A percentile compares a stretch with the other conserved stretches of the same genome.
Conservation (phyloP, 164 flowering plant genomes). For the Cinnamomum chago region DNA sequence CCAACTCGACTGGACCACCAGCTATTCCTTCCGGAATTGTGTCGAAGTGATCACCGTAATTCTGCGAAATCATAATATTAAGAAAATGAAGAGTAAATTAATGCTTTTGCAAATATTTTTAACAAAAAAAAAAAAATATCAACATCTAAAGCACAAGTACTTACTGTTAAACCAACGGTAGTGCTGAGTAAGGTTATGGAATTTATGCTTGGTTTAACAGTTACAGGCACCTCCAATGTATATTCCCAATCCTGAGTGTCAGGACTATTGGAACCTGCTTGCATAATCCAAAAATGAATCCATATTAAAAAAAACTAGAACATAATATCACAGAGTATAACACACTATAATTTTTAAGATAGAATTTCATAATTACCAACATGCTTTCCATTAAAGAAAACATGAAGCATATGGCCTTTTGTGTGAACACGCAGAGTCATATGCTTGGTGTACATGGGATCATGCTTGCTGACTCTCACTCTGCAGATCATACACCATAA, state of each 20-base stretch:
- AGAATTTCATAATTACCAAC: slow-evolving; percentile 29
- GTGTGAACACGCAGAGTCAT: slow-evolving; percentile 46
- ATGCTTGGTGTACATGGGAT: slow-evolving; percentile 27
- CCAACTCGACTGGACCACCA: slow-evolving; percentile 41
- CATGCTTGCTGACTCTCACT: slow-evolving; percentile 26
- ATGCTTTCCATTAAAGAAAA: slow-evolving; percentile 45
- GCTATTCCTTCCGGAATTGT: slow-evolving; percentile 27
- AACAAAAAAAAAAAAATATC: too few species aligned
- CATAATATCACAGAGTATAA: too few species aligned
- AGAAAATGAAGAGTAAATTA: too few species aligned
- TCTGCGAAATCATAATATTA: slow-evolving; percentile 20
- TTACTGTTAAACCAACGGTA: slow-evolving; percentile 50
- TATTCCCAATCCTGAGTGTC: slow-evolving; percentile 20
- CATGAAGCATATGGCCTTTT: slow-evolving; percentile 65
- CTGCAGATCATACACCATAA: slow-evolving; percentile 10
- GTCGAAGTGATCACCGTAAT: slow-evolving; percentile 53
- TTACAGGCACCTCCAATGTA: slow-evolving; percentile 30
- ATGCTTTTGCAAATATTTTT: neutral
- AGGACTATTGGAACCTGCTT: slow-evolving; percentile 30
- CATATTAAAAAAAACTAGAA: neutral
- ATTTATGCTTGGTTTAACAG: slow-evolving; percentile 36
- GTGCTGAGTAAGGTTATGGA: slow-evolving; percentile 51
- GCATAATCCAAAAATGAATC: too few species aligned
- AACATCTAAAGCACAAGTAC: neutral
- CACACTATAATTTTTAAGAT: too few species aligned